Base-by-base conservation (phyloP, 192 early-diverging fungal species). In the Haplosporangium gracile region DNA sequence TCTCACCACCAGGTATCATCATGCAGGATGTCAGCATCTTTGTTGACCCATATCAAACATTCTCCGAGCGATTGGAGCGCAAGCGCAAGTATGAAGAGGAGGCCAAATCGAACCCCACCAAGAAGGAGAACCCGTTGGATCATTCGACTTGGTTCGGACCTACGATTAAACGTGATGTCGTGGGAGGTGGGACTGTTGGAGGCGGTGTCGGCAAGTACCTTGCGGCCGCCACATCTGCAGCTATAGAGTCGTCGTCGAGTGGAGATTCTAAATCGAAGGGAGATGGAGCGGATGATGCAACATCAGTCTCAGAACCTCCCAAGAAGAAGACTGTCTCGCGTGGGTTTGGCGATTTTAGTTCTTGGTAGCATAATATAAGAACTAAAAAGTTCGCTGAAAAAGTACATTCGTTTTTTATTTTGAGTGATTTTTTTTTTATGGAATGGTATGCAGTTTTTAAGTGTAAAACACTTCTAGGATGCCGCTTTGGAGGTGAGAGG, bases 1-100 rank as follows among this genome's bases (percentile, higher is more conserved):
- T 92, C 68, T 83, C 91, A n/a, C 90, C 92, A 24, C 84, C 84
- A 9, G 89, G 87, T 43, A 97, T 99, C 47, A 86, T 89, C 8
- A 97, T 99, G 53, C 86, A 91, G 49, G 90, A 96, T 8, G 89
- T 97, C 5, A 77, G 87, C 0, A 93, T 98, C 16, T 93, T 97
- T 82, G 94, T 95, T 0, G 97, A 99, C 77, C 98, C 98, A 4
- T 99, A 92, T 88, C 91, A 96, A 60, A 93, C 94, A 26, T 97
- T 93, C 68, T 86, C 91, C 53, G 92, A 94, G 55, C 91, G 93
- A 15, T 87, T 96, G 53, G 89, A 94, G 40, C 92, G 93, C 75
- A 94, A 96, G 78, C 78, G 94, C 91, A 79, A 88, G 75, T 82
- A 88, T 69, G 88, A 88, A 55, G 76, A 88, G 65, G 82, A 55